Evolutionary conservation across 805 yeast genomes (phyloP).

Genomic region (Danielozyma ontarioensis): DNA sequence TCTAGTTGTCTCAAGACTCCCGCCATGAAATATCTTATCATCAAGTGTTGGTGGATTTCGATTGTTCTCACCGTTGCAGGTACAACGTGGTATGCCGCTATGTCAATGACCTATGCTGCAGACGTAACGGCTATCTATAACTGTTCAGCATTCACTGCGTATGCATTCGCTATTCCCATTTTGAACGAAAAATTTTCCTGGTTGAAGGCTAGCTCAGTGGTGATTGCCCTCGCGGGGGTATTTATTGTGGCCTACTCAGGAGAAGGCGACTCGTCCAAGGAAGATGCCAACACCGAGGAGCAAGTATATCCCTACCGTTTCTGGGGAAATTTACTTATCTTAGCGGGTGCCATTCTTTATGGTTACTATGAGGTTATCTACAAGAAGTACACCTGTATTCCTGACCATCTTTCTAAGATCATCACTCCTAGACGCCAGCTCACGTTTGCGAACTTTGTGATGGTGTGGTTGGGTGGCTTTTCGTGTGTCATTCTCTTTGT

Average conservation of each 20-base stretch:
- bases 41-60: conserved; percentile 42
- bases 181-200: conserved; percentile 60
- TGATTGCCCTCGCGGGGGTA: conserved; percentile 70
- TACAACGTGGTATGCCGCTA: conserved; percentile 79
- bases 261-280: conserved; percentile 11
- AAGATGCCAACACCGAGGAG: conserved; percentile 8
- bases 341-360: conserved; percentile 68
- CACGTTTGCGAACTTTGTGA: conserved; percentile 73
- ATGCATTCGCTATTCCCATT: conserved; percentile 74
- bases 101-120: conserved; percentile 72
- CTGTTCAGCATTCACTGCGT: conserved; percentile 85
- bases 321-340: conserved; percentile 66
- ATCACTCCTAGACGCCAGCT: conserved; percentile 61
- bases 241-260: conserved; percentile 72
- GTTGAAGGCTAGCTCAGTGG: conserved; percentile 62
- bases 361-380: conserved; percentile 83
- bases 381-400: conserved; percentile 72
- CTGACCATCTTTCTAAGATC: conserved; percentile 41
- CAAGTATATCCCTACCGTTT: conserved; percentile 52
- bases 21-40: conserved; percentile 45
- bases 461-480: conserved; percentile 59
- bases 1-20: conserved; percentile 35
- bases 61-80: conserved; percentile 70
- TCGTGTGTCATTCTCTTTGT: conserved; percentile 49
- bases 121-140: conserved; percentile 90